Conservation (phyloP, 345 rosid genomes). For the Punica granatum region DNA sequence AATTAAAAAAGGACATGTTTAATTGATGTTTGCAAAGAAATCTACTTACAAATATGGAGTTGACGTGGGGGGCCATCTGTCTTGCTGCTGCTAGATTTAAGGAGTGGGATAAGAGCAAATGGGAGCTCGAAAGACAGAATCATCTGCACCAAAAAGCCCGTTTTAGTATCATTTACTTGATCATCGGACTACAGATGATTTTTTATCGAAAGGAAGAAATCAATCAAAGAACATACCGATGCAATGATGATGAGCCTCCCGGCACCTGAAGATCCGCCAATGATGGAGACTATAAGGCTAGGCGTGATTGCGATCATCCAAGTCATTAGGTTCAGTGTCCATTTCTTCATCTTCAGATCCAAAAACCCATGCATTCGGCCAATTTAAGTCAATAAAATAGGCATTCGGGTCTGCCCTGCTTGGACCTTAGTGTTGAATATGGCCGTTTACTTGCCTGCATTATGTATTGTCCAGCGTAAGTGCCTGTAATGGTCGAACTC, state of each 20-base stretch:
- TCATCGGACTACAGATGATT: neutral
- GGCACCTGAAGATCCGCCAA: conserved; percentile 54
- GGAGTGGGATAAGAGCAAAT: conserved; percentile 66
- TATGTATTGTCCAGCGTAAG: conserved; percentile 60
- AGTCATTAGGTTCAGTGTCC: conserved; percentile 54
- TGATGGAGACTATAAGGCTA: conserved; percentile 48
- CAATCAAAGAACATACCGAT: conserved; percentile 26
- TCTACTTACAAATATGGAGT: conserved; percentile 38
- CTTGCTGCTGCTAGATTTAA: conserved; percentile 56
- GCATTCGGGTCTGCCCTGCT: neutral
- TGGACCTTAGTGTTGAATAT: neutral
- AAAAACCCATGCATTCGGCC: conserved; percentile 41
- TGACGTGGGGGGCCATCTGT: conserved; percentile 73
- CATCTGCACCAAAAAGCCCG: conserved; percentile 31
- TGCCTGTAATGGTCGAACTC: conserved; percentile 61
- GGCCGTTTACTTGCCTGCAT: conserved; percentile 39
- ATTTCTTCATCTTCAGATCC: conserved; percentile 46
- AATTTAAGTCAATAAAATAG: neutral
- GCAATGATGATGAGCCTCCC: conserved; percentile 55
- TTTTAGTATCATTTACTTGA: neutral
- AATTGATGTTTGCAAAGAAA: neutral
- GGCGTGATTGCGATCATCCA: conserved; percentile 55
- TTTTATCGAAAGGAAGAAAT: neutral
- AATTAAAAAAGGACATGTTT: neutral
- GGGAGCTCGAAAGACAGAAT: conserved; percentile 73